These are phyloP conservation scores for Isabelozyma gotoi DNA, from an alignment of 805 yeast genomes.

Conservation along the genomic window DNA sequence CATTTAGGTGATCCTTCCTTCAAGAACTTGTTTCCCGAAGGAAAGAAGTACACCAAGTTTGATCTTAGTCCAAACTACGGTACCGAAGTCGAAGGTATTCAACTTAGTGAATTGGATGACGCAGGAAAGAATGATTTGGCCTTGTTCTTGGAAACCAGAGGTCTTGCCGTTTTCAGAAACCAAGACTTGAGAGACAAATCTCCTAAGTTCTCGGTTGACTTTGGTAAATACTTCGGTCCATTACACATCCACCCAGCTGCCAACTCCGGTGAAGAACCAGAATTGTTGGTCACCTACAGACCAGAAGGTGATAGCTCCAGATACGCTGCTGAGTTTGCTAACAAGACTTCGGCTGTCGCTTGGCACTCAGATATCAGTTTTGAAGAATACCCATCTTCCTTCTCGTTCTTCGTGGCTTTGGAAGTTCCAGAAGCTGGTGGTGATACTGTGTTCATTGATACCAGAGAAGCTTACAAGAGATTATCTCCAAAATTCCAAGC, in stretches of 20 bases:
- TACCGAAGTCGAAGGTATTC: conserved; percentile 25
- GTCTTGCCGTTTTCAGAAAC: conserved; percentile 23
- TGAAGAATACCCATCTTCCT: conserved; percentile 24
- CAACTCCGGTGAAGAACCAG: conserved; percentile 20
- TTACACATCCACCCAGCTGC: conserved; percentile 25
- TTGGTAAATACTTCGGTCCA: conserved; percentile 25
- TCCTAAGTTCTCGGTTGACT: conserved; percentile 17
- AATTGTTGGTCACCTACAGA: conserved; percentile 20
- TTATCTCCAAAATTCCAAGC: conserved; percentile 21
- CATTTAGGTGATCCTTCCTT: conserved; percentile 22
- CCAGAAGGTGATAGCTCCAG: conserved; percentile 18
- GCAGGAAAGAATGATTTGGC: conserved; percentile 27
- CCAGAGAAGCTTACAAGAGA: conserved; percentile 24
- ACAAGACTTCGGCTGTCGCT: conserved; percentile 7
- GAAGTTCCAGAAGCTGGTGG: conserved; percentile 27
- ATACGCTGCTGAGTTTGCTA: conserved; percentile 13
- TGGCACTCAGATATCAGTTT: conserved; percentile 28
- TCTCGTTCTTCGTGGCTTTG: conserved; percentile 22
- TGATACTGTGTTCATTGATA: conserved; percentile 24
- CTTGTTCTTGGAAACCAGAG: conserved; percentile 22
- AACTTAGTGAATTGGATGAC: conserved; percentile 22
- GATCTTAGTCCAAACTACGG: conserved; percentile 26
- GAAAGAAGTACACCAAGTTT: conserved; percentile 9
- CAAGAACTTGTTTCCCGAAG: conserved; percentile 16
- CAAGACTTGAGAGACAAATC: conserved; percentile 27